phyloP scores from a whole-genome alignment of 1,139 yeast species.

The Candida tropicalis region DNA sequence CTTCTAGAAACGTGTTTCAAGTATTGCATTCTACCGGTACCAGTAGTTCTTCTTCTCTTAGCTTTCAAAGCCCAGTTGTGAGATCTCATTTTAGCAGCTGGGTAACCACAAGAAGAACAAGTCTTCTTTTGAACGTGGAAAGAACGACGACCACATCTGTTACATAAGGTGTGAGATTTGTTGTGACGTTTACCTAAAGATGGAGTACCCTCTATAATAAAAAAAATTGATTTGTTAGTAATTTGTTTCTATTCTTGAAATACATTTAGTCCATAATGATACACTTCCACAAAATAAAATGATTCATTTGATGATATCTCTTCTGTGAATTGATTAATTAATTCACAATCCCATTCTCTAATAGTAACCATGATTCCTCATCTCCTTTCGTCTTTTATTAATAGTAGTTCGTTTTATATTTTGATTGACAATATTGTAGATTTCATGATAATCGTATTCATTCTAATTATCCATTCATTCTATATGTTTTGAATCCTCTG shows the following conservation, averaged over 20 bases:
- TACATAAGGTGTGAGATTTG: slow-evolving; percentile 99
- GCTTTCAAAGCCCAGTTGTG: slow-evolving; percentile 99
- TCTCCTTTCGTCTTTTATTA: no score
- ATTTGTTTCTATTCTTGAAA: not conserved
- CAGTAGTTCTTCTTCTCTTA: slow-evolving; percentile 99
- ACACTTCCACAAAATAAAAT: not conserved
- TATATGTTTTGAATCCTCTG: not conserved
- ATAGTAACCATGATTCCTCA: no score
- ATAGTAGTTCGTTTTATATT: no score
- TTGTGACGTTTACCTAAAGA: slow-evolving; percentile 99
- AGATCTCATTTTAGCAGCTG: slow-evolving; percentile 98
- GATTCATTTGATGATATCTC: no score
- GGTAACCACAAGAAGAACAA: slow-evolving; percentile 99
- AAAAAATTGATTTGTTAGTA: slow-evolving; percentile 16
- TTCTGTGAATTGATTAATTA: no score
- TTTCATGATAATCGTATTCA: not conserved
- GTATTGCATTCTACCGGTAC: slow-evolving; percentile 99
- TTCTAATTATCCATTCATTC: not conserved
- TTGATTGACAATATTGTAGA: no score
- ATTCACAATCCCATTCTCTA: no score
- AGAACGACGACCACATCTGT: slow-evolving; percentile 99
- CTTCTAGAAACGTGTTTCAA: slow-evolving; percentile 96
- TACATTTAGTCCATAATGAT: not conserved
- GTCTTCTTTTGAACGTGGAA: slow-evolving; percentile 99
- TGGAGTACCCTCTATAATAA: slow-evolving; percentile 94